A percentile compares a stretch with the other conserved stretches of the same genome.
phyloP scores from a whole-genome alignment of 495 filamentous ascomycete species.

The Penicillium cosmopolitanum region DNA sequence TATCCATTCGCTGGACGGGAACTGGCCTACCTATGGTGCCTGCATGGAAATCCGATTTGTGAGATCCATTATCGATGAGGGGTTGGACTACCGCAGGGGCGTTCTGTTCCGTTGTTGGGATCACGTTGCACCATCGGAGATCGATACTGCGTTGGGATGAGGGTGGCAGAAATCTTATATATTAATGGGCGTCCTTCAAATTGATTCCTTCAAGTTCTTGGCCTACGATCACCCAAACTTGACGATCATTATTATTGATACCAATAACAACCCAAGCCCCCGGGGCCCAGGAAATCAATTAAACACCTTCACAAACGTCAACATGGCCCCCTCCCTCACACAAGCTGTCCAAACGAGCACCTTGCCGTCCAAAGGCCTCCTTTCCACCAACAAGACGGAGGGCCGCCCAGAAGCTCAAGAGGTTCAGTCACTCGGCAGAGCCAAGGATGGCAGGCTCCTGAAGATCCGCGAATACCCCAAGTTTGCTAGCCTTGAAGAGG shows the following conservation, averaged over 20 bases:
- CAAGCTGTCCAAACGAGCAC: background rate
- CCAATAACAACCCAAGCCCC: background rate
- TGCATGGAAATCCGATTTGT: background rate
- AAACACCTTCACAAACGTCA: background rate
- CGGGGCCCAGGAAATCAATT: background rate
- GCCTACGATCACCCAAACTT: background rate
- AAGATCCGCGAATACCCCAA: conserved; percentile 3
- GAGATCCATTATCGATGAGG: background rate
- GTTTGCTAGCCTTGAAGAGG: conserved; percentile 21
- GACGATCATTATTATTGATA: background rate
- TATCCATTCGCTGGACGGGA: background rate
- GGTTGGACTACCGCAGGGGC: background rate
- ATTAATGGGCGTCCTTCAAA: background rate
- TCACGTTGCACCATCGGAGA: background rate
- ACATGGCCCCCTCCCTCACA: background rate
- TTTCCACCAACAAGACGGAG: background rate
- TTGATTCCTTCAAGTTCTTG: background rate
- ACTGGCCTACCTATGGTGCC: background rate
- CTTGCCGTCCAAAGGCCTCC: background rate
- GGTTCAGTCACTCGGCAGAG: background rate
- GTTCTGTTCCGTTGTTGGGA: background rate
- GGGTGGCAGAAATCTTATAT: background rate
- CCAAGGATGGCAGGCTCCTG: background rate
- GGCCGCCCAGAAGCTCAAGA: background rate
- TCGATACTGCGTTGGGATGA: background rate